These are phyloP conservation scores for Pseudomonodictys pantanalensis DNA, from an alignment of 495 filamentous ascomycete genomes.

Conservation along the genomic window DNA sequence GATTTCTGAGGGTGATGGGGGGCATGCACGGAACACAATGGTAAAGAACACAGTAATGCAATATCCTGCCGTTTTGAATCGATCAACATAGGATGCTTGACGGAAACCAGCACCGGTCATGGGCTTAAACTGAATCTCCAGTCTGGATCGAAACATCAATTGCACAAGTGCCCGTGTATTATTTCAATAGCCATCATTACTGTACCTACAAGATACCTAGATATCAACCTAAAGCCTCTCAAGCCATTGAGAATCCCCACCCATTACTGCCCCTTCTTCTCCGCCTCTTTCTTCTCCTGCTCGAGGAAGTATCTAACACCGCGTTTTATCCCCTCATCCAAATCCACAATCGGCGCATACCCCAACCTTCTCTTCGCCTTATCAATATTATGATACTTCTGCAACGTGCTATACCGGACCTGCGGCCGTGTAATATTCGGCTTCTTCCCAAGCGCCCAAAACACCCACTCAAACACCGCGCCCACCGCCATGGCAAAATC, in stretches of 20 bases:
- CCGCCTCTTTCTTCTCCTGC: conserved; percentile 35
- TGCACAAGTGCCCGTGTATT: too few relatives aligned
- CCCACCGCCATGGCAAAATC: conserved; percentile 64
- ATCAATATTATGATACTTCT: conserved; percentile 77
- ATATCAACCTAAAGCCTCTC: too few relatives aligned
- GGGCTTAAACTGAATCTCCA: too few relatives aligned
- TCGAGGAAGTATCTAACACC: conserved; percentile 67
- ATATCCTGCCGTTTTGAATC: too few relatives aligned
- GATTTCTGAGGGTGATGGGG: too few relatives aligned
- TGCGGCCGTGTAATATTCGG: conserved; percentile 71
- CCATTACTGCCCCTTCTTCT: conserved; percentile 31
- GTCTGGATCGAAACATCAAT: too few relatives aligned
- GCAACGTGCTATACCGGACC: conserved; percentile 77
- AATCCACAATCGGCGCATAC: conserved; percentile 67
- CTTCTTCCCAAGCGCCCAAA: conserved; percentile 65
- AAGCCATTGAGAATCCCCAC: too few relatives aligned
- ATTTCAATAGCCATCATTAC: background rate
- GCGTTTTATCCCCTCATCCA: conserved; percentile 71
- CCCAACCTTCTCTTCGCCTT: conserved; percentile 79
- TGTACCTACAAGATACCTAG: background rate
- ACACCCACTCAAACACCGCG: conserved; percentile 64
- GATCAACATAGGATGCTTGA: too few relatives aligned
- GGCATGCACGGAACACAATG: too few relatives aligned
- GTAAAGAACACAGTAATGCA: too few relatives aligned
- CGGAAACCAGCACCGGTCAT: too few relatives aligned